A percentile compares a stretch with the other conserved stretches of the same genome.
These are phyloP conservation scores for Aspergillus nomiae DNA, from an alignment of 2,329 filamentous ascomycete species.

Conservation along the genomic window DNA sequence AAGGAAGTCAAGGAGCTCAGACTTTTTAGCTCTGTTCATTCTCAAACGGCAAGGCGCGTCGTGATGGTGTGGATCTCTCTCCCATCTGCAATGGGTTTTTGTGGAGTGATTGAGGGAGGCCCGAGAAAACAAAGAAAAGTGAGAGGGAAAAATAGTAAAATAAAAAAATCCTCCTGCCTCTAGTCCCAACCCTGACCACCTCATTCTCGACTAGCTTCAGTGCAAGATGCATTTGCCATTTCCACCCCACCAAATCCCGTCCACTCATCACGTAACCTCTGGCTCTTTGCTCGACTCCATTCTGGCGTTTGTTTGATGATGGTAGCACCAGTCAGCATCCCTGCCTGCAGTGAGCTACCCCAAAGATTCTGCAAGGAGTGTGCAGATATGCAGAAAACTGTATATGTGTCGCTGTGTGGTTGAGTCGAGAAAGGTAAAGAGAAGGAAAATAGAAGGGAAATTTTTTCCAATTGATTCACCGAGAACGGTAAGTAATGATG, in stretches of 20 bases:
- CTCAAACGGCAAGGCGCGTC: background rate
- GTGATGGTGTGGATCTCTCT: background rate
- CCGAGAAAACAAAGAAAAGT: background rate
- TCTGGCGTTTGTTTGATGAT: background rate
- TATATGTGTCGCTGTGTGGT: background rate
- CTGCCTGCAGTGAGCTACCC: conserved; percentile 1
- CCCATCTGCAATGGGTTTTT: background rate
- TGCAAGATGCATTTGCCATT: background rate
- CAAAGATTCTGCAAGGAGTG: conserved; percentile 1
- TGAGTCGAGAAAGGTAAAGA: background rate
- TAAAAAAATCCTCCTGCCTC: background rate
- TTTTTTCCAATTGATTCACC: background rate
- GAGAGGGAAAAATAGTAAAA: background rate
- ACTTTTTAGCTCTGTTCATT: background rate
- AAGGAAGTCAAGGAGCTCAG: background rate
- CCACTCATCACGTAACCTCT: conserved; percentile 1
- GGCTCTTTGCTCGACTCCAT: conserved; percentile 3
- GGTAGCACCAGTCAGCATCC: background rate
- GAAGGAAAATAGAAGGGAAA: background rate
- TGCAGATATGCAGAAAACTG: conserved; percentile 2
- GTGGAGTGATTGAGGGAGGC: too few relatives aligned
- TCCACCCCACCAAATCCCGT: background rate
- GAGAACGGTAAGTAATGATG: background rate
- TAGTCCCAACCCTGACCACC: background rate
- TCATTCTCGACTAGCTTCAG: background rate